Base-by-base conservation (phyloP, 2,329 filamentous ascomycete genomes). In the Aureobasidium leucospermi region DNA sequence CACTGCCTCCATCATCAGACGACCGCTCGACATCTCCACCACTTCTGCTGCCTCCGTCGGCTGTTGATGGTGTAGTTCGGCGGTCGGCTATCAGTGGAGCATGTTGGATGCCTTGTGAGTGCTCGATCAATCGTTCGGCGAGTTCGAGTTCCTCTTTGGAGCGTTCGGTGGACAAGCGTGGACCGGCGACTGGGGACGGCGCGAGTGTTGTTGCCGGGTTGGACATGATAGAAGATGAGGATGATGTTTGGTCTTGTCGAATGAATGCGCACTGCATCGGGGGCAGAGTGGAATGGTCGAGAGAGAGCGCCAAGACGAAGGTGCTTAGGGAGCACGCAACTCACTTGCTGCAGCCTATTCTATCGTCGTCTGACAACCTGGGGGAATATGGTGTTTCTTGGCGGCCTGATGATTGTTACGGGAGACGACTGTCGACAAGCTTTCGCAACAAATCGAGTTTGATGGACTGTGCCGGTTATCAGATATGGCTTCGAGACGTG, bases 141-240 rank as follows among this genome's bases (percentile, higher is more conserved):
- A 76, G 73, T 65, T 80, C 78, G 29, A 79, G 69, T 63, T 80
- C 78, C 68, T 79, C 75, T 63, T 74, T 74, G 58, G 78, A 79
- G 4, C 74, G 74, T 60, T 78, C 71, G 42, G 74, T 67, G 23
- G 74, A 72, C n/a, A 76, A 6, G 34, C 43, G 55, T 41, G 55
- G 23, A 16, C 16, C 43, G 32, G 39, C 34, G 41, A 19, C 52
- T n/a, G 52, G 52, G 13, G 41, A 36, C 15, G 52, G 52, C 39
- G 52, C 52, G 23, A 57, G 42, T n/a, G 42, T 46, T 13, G 52
- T 38, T n/a, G 36, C 41, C 38, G 41, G 39, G 41, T 45, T 57
- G 39, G 52, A 57, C 52, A 57, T 57, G 42, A 7, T 46, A 8
- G 13, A 6, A 16, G 47, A 29, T n/a, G 13, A 36, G 31, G 13